Evolutionary conservation across 768 basidiomycete species (phyloP).

Genomic region (Mrakia blollopis): DNA sequence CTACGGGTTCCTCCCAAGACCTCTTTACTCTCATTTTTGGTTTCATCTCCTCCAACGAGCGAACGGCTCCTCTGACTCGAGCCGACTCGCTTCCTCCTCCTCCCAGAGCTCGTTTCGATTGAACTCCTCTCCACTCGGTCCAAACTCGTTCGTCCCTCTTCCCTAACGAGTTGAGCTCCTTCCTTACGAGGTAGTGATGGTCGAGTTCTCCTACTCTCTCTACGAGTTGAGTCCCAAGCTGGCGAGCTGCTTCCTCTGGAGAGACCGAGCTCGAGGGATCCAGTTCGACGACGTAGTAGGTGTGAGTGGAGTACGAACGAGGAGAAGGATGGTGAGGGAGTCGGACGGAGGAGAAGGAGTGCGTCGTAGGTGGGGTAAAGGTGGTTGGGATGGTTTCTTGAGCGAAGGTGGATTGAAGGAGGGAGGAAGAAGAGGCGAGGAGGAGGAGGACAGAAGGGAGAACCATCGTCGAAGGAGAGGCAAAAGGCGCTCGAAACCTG

Average conservation of each 20-base stretch:
- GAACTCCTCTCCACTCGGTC: not conserved
- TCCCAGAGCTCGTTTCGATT: not conserved
- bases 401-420: not conserved
- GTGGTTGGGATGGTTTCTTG: not conserved
- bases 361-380: not conserved
- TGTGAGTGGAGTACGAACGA: constrained; percentile 49
- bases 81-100: not conserved
- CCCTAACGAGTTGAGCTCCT: constrained; percentile 35
- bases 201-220: constrained; percentile 78
- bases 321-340: constrained; percentile 31
- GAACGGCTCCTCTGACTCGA: not conserved
- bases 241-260: constrained; percentile 56
- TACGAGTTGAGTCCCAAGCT: constrained; percentile 75
- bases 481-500: not conserved
- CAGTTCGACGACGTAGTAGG: constrained; percentile 64
- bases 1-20: not conserved
- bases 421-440: not conserved
- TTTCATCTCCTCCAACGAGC: constrained; percentile 7
- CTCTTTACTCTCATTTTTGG: constrained; percentile 14
- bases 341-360: not conserved
- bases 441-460: not conserved
- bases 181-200: constrained; percentile 77
- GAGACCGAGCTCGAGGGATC: constrained; percentile 49
- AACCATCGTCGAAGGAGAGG: not conserved
- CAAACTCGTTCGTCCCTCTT: not conserved